These are phyloP conservation scores for Discostella pseudostelligera DNA, from an alignment of 108 stramenopile genomes.

Conservation along the genomic window DNA sequence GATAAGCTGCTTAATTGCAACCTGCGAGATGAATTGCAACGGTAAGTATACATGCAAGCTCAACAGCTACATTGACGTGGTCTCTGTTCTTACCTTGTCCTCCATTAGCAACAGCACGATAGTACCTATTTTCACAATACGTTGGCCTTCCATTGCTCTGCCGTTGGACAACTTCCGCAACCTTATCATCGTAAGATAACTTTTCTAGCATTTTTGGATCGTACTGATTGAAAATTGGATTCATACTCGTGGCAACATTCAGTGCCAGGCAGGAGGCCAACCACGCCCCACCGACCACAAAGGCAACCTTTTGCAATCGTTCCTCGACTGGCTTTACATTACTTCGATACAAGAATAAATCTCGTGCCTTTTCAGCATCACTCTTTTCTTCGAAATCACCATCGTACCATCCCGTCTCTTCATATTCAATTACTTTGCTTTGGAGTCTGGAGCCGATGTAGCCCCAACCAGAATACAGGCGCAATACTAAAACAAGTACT, in stretches of 20 bases:
- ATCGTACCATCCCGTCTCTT: constrained; percentile 88
- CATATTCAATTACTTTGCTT: constrained; percentile 82
- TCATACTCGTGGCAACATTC: constrained; percentile 53
- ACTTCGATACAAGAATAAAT: constrained; percentile 69
- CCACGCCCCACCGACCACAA: constrained; percentile 56
- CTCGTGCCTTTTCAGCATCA: constrained; percentile 67
- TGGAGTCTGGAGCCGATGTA: constrained; percentile 78
- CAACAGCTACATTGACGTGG: not conserved
- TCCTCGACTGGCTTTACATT: constrained; percentile 79
- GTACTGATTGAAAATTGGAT: constrained; percentile 82
- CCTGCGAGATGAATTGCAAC: not conserved
- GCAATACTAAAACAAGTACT: constrained; percentile 57
- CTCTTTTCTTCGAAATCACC: constrained; percentile 80
- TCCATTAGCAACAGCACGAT: constrained; percentile 82
- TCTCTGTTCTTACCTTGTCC: constrained; percentile 58
- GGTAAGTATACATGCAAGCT: not conserved
- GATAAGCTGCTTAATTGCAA: constrained; percentile 6
- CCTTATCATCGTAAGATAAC: constrained; percentile 65
- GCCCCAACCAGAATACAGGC: constrained; percentile 81
- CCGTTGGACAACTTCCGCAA: constrained; percentile 62
- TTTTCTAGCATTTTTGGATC: constrained; percentile 79
- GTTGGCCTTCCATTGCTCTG: constrained; percentile 73
- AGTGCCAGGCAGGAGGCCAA: constrained; percentile 66
- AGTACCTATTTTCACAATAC: constrained; percentile 86
- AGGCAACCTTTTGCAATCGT: constrained; percentile 57